These are phyloP conservation scores for Suhomyces guaymorum DNA, from an alignment of 1,139 yeast species.

Conservation along the genomic window DNA sequence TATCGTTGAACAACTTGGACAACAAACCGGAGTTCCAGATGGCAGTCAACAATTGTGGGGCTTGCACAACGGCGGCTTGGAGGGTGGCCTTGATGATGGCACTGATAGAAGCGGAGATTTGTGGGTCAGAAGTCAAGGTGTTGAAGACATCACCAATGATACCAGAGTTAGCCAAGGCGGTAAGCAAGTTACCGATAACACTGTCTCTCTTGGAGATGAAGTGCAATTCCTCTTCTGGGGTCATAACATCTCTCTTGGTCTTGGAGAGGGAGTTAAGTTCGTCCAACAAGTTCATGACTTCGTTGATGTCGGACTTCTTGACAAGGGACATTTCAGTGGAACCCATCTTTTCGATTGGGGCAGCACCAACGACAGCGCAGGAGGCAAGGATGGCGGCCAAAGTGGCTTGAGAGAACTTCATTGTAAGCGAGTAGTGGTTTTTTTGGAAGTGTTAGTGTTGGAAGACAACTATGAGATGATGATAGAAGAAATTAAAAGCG, in stretches of 20 bases:
- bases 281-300: conserved; percentile 35
- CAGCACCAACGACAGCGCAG: conserved; percentile 41
- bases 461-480: conserved; percentile 8
- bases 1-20: conserved; percentile 33
- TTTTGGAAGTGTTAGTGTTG: conserved; percentile 3
- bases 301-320: conserved; percentile 39
- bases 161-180: conserved; percentile 44
- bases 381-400: conserved; percentile 46
- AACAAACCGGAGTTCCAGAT: conserved; percentile 48
- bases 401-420: conserved; percentile 49
- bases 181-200: conserved; percentile 38
- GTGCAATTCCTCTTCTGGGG: conserved; percentile 27
- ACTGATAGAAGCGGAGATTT: conserved; percentile 28
- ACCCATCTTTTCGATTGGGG: no score
- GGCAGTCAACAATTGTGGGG: conserved; percentile 46
- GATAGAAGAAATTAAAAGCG: conserved; percentile 7
- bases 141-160: conserved; percentile 40
- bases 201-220: conserved; percentile 44
- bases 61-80: conserved; percentile 41
- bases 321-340: conserved; percentile 28
- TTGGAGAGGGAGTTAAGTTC: conserved; percentile 34
- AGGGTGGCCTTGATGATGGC: conserved; percentile 36
- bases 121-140: conserved; percentile 36
- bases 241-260: conserved; percentile 31
- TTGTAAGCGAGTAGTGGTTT: conserved; percentile 18